A percentile compares a stretch with the other conserved stretches of the same genome.
These are phyloP conservation scores for Firmiana major DNA, from an alignment of 345 rosid species.

Conservation along the genomic window DNA sequence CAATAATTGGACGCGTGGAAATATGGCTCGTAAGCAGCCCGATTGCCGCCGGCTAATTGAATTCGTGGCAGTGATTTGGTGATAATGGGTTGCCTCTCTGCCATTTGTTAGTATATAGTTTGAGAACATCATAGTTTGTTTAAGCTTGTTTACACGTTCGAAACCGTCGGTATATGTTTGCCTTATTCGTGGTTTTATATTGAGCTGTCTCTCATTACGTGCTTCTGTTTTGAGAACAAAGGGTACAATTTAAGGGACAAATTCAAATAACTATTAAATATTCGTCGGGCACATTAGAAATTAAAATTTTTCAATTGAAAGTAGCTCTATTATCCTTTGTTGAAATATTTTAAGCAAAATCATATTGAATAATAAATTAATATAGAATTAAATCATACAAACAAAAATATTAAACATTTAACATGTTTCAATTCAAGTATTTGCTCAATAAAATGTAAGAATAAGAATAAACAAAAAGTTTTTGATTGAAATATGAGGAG, in stretches of 20 bases:
- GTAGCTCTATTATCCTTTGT: too few species aligned
- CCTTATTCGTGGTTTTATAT: neutral
- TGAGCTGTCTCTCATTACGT: neutral
- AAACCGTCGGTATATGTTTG: neutral
- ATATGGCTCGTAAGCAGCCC: neutral
- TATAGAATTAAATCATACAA: too few species aligned
- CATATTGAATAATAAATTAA: too few species aligned
- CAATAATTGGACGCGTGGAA: neutral
- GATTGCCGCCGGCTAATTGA: neutral
- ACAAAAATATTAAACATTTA: too few species aligned
- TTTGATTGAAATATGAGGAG: too few species aligned
- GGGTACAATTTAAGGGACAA: neutral
- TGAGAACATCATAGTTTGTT: neutral
- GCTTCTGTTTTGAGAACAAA: neutral
- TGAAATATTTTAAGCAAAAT: too few species aligned
- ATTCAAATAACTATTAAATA: too few species aligned
- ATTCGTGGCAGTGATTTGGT: neutral
- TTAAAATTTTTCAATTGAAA: too few species aligned
- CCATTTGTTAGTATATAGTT: constrained; percentile 2
- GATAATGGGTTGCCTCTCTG: neutral
- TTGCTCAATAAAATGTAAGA: too few species aligned
- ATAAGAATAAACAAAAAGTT: too few species aligned
- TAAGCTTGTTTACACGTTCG: neutral
- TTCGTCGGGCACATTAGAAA: too few species aligned
- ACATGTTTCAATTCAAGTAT: too few species aligned